phyloP scores from a whole-genome alignment of 2,329 filamentous ascomycete species.

The Calonectria pteridis region DNA sequence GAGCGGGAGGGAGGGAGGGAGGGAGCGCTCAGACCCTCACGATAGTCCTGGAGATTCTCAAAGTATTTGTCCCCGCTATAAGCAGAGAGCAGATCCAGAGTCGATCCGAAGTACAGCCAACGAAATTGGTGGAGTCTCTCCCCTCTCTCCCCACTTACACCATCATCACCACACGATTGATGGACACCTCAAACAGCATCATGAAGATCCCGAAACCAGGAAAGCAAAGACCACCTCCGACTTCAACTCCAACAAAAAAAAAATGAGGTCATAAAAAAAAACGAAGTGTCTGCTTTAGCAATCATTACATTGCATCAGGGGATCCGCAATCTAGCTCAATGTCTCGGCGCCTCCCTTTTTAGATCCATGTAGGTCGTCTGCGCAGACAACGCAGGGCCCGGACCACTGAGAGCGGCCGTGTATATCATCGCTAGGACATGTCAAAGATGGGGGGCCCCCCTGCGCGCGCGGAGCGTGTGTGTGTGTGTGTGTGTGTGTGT shows the following conservation, averaged over 20 bases:
- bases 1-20: neutral
- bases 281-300: neutral
- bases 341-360: neutral
- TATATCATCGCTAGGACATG: neutral
- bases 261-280: neutral
- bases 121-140: neutral
- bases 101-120: neutral
- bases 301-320: neutral
- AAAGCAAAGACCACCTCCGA: neutral
- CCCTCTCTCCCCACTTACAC: neutral
- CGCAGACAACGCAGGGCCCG: neutral
- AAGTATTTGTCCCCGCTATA: neutral
- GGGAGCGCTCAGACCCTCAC: neutral
- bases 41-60: neutral
- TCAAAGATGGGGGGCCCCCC: too few relatives aligned
- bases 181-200: neutral
- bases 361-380: neutral
- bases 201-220: neutral
- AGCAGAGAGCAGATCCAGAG: neutral
- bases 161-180: neutral
- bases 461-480: too few relatives aligned
- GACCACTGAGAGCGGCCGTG: neutral
- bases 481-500: too few relatives aligned
- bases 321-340: neutral
- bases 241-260: neutral